Percentiles rank a stretch among this genome's conserved stretches.
phyloP scores from a whole-genome alignment of 352 stramenopile genomes.

The Phytophthora fragariae region DNA sequence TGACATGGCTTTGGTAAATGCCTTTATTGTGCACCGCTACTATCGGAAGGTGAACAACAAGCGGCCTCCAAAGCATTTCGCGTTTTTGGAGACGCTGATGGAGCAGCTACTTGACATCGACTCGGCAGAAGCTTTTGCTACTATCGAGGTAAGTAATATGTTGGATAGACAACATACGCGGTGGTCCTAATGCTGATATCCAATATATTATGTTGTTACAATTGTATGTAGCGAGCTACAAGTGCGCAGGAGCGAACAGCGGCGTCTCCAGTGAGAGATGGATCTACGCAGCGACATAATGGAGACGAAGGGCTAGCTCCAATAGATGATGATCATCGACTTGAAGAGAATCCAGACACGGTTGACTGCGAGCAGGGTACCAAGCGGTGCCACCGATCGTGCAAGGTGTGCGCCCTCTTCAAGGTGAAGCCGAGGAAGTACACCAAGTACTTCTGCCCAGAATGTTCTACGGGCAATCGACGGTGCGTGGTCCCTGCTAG shows the following conservation, averaged over 20 bases:
- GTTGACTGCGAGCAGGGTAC: conserved; percentile 1
- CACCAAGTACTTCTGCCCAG: conserved; percentile 11
- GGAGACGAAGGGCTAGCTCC: too few relatives aligned
- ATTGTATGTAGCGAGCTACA: conserved; percentile 1
- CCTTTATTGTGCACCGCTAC: conserved; percentile 21
- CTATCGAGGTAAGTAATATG: conserved; percentile 8
- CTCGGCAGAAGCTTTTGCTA: background rate
- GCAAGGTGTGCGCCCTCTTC: conserved; percentile 2
- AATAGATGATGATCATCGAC: background rate
- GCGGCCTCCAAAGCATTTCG: conserved; percentile 1
- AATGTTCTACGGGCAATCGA: conserved; percentile 5
- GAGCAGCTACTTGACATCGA: conserved; percentile 9
- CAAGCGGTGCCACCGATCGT: background rate
- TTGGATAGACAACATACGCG: conserved; percentile 4
- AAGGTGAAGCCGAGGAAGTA: background rate
- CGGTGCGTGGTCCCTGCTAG: background rate
- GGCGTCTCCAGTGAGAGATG: background rate
- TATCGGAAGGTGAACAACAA: background rate
- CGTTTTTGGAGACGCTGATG: conserved; percentile 4
- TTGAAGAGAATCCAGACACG: conserved; percentile 4
- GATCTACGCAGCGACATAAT: background rate
- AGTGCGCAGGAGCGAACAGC: background rate
- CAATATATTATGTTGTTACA: conserved; percentile 5
- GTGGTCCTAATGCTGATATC: background rate
- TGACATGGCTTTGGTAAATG: conserved; percentile 36